Evolutionary conservation across 2,329 filamentous ascomycete species (phyloP), one percentile per base, ranked within the genome.

Genomic region (Xylariaceae sp.): DNA sequence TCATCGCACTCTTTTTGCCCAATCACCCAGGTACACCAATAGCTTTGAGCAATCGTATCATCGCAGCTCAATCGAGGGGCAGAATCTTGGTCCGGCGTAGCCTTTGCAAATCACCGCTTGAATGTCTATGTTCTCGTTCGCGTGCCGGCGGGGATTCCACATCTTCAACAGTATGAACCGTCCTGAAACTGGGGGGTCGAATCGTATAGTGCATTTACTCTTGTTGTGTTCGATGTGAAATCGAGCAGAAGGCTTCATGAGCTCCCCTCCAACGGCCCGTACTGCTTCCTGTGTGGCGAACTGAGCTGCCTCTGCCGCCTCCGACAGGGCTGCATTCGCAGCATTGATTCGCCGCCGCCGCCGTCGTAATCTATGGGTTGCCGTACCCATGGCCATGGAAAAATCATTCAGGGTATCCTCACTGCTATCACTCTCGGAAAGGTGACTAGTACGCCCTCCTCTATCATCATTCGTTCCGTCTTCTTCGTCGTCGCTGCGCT

Each of bases 111-210:
- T 80, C 19, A 96, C 85, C 41, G 86, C 89, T 67, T 96, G 87
- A 36, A 97, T 90, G 64, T 96, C 90, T 56, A 96, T 95, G 61
- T 95, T 95, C 51, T 74, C 74, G 5, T 66, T 60, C 4, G 80
- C 76, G 42, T 85, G 82, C 22, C 82, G 79, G 51, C 82, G 81
- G 2, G 87, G 87, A 60, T 85, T 90, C 88, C 90, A 96, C 66
- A 96, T 82, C 74, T 96, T 96, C 55, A 97, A 75, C 39, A 96
- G 70, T 45, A 97, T 86, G 66, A 87, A 95, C 49, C 89, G 81
- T 5, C 88, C 89, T 11, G 88, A 89, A 52, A 94, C 80, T 0
- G 87, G 86, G 49, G 89, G 87, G 59, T 91, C 82, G 59, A 97
- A 96, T 51, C 82, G 85, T 60, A 97, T 87, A 12, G 86, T 90